Base-by-base conservation (phyloP, 1,284 basidiomycete species). In the Chalciporus piperatoides region DNA sequence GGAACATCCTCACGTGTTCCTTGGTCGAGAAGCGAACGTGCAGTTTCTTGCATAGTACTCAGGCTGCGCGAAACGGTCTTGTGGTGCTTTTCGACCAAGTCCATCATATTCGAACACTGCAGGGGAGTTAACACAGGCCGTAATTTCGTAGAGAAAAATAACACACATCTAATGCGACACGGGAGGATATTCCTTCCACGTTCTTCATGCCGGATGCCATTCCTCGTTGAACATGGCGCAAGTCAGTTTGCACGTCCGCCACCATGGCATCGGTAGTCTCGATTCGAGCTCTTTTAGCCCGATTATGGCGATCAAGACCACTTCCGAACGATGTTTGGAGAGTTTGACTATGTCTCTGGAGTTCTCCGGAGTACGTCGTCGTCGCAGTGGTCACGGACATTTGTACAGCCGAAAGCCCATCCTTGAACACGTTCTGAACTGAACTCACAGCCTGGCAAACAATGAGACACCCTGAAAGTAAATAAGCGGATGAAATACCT, bases 271-370 rank as follows among this genome's bases (percentile, higher is more conserved):
- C 69, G 15, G 78, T 81, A 9, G 75, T 73, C 45, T 89, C 85
- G 4, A 84, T 61, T 23, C 88, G 77, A 30, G 81, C 80, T 46
- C 81, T 76, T 63, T 91, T 91, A 11, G 80, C 77, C 48, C 79
- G 75, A 37, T 71, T 69, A 57, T 85, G 71, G 48, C 78, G 73
- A 53, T 86, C 80, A 55, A 87, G 76, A 23, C 79, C 84, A 40
- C 49, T 66, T 38, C 67, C 66, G 56, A 70, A 80, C 6, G 75
- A 71, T 2, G 69, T 58, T 44, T 70, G 69, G 51, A 81, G 65
- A 3, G 62, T 66, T 48, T 78, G 72, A 0, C 75, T 67, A 35
- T 78, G 76, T 35, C 72, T 71, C 46, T 81, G 76, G 14, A 84
- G 66, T 45, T 81, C 76, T 8, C 69, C 68, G 8, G 76, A 75